These are phyloP conservation scores for Yamadazyma dendronema DNA, from an alignment of 1,139 yeast species.

Conservation along the genomic window DNA sequence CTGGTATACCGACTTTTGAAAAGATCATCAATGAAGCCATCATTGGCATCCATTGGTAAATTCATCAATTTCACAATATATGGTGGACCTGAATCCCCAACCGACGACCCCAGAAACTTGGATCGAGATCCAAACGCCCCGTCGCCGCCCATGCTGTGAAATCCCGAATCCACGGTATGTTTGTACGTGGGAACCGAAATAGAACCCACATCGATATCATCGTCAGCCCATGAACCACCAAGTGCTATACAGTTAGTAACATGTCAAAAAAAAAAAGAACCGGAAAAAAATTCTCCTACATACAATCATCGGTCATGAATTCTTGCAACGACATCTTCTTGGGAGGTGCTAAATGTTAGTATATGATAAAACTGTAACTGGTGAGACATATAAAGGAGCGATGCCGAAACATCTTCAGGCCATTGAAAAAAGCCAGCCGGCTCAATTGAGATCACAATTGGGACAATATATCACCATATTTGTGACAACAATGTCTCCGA, in stretches of 20 bases:
- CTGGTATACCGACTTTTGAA: constrained; percentile 43
- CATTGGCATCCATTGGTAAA: constrained; percentile 43
- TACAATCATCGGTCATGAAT: constrained; percentile 52
- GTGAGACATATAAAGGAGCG: constrained; percentile 12
- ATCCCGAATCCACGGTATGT: too few relatives aligned
- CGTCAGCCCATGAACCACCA: constrained; percentile 78
- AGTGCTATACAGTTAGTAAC: constrained; percentile 32
- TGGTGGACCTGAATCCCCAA: constrained; percentile 46
- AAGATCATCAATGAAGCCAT: constrained; percentile 41
- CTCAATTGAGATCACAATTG: too few relatives aligned
- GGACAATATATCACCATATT: too few relatives aligned
- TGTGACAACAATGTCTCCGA: constrained; percentile 51
- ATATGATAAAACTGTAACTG: constrained; percentile 11
- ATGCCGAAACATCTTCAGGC: too few relatives aligned
- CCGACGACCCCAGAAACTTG: constrained; percentile 10
- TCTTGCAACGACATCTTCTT: constrained; percentile 55
- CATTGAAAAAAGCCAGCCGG: too few relatives aligned
- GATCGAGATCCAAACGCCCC: too few relatives aligned
- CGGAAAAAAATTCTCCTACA: constrained; percentile 22
- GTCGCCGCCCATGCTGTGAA: background rate
- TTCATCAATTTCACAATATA: constrained; percentile 55
- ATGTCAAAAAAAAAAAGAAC: background rate
- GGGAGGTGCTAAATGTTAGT: constrained; percentile 28
- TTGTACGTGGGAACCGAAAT: constrained; percentile 54
- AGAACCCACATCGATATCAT: constrained; percentile 67